phyloP scores from a whole-genome alignment of 2,329 filamentous ascomycete genomes.

The Colletotrichum abscissum region DNA sequence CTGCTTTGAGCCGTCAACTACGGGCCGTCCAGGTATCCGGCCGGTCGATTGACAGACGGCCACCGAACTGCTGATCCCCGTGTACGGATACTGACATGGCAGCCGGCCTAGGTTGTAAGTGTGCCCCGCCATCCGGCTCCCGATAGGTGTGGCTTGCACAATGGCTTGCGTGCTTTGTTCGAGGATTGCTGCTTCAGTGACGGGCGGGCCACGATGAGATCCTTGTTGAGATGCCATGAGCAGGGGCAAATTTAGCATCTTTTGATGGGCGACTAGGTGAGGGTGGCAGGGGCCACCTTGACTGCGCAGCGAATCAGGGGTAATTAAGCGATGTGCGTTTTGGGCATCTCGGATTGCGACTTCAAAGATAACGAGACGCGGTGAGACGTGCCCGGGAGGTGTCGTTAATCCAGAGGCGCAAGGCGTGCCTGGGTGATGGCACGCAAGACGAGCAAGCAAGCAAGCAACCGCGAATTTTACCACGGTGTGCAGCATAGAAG shows the following conservation, averaged over 20 bases:
- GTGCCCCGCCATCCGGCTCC: constrained; percentile 1
- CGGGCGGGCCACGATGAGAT: background rate
- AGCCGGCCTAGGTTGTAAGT: background rate
- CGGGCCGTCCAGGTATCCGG: background rate
- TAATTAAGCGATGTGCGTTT: constrained; percentile 1
- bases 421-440: background rate
- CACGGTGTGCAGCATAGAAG: background rate
- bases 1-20: background rate
- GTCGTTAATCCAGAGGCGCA: background rate
- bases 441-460: background rate
- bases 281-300: constrained; percentile 21
- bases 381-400: constrained; percentile 14
- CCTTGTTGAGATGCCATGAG: constrained; percentile 18
- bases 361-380: constrained; percentile 26
- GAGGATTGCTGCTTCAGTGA: constrained; percentile 24
- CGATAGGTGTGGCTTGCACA: constrained; percentile 30
- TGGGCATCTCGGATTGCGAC: constrained; percentile 23
- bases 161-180: constrained; percentile 31
- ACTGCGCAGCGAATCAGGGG: constrained; percentile 17
- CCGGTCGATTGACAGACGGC: background rate
- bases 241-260: constrained; percentile 12
- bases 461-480: constrained; percentile 7
- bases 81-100: background rate
- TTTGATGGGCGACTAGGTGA: constrained; percentile 1
- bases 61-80: background rate